Conservation (phyloP, 2,329 filamentous ascomycete species). For the Scopulariopsis brevicaulis region DNA sequence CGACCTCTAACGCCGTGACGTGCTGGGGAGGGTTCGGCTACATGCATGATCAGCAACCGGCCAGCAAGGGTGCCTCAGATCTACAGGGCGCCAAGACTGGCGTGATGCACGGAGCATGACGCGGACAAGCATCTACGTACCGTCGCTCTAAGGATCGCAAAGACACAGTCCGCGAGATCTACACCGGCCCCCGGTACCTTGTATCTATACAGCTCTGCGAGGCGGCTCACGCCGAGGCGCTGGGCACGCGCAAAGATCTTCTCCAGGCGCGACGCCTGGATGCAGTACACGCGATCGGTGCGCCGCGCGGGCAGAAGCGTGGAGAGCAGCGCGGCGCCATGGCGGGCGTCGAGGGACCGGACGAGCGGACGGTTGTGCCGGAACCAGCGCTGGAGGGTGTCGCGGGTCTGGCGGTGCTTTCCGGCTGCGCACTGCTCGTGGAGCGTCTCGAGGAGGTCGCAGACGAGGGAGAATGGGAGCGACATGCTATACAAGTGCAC, state of each 20-base stretch:
- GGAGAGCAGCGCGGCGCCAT: constrained; percentile 53
- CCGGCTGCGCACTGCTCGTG: constrained; percentile 30
- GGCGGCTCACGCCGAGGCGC: constrained; percentile 50
- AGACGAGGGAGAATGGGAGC: constrained; percentile 58
- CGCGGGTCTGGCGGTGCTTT: constrained; percentile 13
- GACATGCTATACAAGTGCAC: constrained; percentile 32
- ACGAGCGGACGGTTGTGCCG: constrained; percentile 45
- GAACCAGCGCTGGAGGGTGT: constrained; percentile 57
- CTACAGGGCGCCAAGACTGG: not conserved
- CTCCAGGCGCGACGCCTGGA: constrained; percentile 51
- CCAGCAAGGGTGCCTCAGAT: not conserved
- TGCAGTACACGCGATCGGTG: constrained; percentile 65
- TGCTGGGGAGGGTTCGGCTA: constrained; percentile 32
- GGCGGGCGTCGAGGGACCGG: constrained; percentile 41
- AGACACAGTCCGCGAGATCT: constrained; percentile 64
- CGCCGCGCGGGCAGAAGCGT: constrained; percentile 66
- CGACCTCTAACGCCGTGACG: constrained; percentile 63
- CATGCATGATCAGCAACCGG: not conserved
- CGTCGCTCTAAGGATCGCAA: constrained; percentile 49
- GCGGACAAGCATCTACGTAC: constrained; percentile 25
- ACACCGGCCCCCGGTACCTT: constrained; percentile 39
- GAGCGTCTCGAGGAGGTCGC: constrained; percentile 60
- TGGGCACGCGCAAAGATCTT: constrained; percentile 57
- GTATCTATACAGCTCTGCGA: constrained; percentile 52
- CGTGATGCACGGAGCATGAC: not conserved